Percentiles rank a stretch among this genome's conserved stretches.
phyloP scores from a whole-genome alignment of 352 stramenopile species.

The Hyaloperonospora brassicae region DNA sequence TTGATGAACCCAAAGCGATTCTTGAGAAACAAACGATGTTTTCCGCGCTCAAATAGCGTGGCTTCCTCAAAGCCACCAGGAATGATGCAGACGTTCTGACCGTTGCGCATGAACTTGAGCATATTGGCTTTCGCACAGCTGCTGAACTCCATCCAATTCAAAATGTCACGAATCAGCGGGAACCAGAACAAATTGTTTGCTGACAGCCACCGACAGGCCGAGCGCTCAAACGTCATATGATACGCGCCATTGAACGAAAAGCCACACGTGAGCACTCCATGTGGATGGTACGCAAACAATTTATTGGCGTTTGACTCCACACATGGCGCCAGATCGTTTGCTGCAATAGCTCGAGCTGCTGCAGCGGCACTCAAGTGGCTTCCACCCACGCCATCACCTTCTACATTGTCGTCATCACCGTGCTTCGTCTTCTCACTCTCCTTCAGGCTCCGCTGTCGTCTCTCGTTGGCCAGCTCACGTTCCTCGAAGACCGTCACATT shows the following conservation, averaged over 20 bases:
- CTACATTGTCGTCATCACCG: not conserved
- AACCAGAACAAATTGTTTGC: slow-evolving; percentile 64
- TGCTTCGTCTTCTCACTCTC: slow-evolving; percentile 8
- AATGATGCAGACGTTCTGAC: slow-evolving; percentile 69
- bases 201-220: slow-evolving; percentile 53
- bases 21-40: slow-evolving; percentile 88
- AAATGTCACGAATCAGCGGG: slow-evolving; percentile 53
- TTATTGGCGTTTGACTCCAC: slow-evolving; percentile 16
- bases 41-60: slow-evolving; percentile 69
- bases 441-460: too few relatives aligned
- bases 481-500: slow-evolving; percentile 40
- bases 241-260: slow-evolving; percentile 50
- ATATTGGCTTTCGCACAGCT: slow-evolving; percentile 47
- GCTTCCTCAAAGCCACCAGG: slow-evolving; percentile 93
- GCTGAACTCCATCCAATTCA: slow-evolving; percentile 63
- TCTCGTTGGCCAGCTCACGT: slow-evolving; percentile 12
- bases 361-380: slow-evolving; percentile 5
- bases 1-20: slow-evolving; percentile 91
- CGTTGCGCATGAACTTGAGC: slow-evolving; percentile 36
- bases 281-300: slow-evolving; percentile 53
- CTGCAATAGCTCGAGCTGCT: slow-evolving; percentile 9
- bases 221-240: slow-evolving; percentile 38
- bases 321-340: slow-evolving; percentile 14
- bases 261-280: slow-evolving; percentile 52
- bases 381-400: not conserved